Evolutionary conservation across 805 yeast species (phyloP), one percentile per base, ranked within the genome.

Genomic region (Metschnikowia colocasiae): DNA sequence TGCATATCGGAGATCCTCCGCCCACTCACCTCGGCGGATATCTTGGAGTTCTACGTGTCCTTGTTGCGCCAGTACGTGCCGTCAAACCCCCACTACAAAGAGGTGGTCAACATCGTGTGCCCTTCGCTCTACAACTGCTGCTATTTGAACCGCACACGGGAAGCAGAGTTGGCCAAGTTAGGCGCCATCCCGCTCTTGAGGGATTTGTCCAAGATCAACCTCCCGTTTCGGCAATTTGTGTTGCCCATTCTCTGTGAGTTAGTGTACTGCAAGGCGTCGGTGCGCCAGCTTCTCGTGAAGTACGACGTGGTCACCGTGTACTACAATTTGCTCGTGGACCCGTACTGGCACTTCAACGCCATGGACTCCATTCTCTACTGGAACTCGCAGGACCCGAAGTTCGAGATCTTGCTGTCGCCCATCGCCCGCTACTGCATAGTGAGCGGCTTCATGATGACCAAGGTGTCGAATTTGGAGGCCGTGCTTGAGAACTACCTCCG

Each of bases 281-380:
- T 77, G 15, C 60, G 78, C 46, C 54, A 54, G 6, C 60, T 59
- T 7, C 60, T 80, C 33, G 55, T 68, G 57, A 63, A 62, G 36
- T 54, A 69, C 45, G 68, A 69, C 20, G 70, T 75, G 4, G 56
- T 77, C 22, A 56, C 62, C 3, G 65, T 65, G 1, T 73, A 79
- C 48, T 62, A 69, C 31, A 59, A 63, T 13, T 62, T 80, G 13
- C 56, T 78, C 3, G 53, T 68, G 8, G 82, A 80, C 54, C 74
- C 80, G 0, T 78, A 79, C 53, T 80, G 83, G 83, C 81, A 78
- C 58, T 73, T 76, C 16, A 77, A 75, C 56, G 79, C 82, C 2
- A 65, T 78, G 50, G 82, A 79, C 25, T 73, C 82, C 0, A 64
- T 80, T 2, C 39, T 73, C 8, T 60, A 56, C 52, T 75, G 73